Base-by-base conservation (phyloP, 1,284 basidiomycete genomes). In the Papiliotrema laurentii region DNA sequence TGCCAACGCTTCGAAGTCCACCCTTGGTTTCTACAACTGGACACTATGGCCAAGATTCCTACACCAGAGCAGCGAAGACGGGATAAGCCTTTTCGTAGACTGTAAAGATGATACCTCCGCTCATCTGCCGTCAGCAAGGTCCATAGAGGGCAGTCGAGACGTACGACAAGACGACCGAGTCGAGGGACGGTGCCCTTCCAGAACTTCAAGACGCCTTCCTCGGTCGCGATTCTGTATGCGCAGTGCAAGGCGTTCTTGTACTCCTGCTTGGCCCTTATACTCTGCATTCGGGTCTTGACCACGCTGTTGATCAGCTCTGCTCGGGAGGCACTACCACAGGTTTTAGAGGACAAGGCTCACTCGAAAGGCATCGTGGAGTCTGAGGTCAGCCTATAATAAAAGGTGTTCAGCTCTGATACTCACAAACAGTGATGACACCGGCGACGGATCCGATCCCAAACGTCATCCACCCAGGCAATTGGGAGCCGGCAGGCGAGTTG, bases 281-380 rank as follows among this genome's bases (percentile, higher is more conserved):
- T 86, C 71, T 98, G 94, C 94, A 98, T 97, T 36, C 94, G 83
- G 11, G 94, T 97, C 76, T 97, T 97, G 75, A 97, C 83, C 18
- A 97, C 92, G 66, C 90, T 94, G 60, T 24, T 18, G 6, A 43
- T 57, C 14, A 57, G 57, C 27, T n/a, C 16, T n/a, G n/a, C n/a
- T n/a, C n/a, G n/a, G n/a, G n/a, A n/a, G n/a, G n/a, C 21, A 28
- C 13, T 24, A n/a, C 10, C 10, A 22, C 18, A 40, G 16, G 13
- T 14, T 22, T 18, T 18, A 21, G 43, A 38, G 28, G 26, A 54
- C 24, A 43, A 21, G 31, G 79, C 87, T 61, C 56, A 90, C 89
- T 94, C 91, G 18, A 96, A 79, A 4, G 91, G 91, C 86, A 94
- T 93, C 0, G 91, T 96, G 4, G 72, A 61, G 54, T 76, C 71